Conservation (phyloP, 306 rosid species). For the Arachis hypogaea region DNA sequence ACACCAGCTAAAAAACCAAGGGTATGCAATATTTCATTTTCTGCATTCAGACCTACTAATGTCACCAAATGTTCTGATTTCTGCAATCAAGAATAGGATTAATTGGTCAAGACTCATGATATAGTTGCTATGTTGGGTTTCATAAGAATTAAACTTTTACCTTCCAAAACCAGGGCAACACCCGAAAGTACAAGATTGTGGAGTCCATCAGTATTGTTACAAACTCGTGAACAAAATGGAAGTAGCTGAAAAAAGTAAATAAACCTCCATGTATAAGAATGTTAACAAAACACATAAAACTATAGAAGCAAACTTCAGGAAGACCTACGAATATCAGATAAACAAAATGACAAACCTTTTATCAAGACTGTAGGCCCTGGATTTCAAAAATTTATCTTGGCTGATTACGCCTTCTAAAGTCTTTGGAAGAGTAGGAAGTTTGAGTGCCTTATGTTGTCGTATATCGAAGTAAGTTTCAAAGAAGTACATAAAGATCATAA, state of each 20-base stretch:
- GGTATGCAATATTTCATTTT: conserved; percentile 90
- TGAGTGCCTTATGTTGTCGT: conserved; percentile 83
- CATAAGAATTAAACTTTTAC: conserved; percentile 50
- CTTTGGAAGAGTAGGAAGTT: conserved; percentile 88
- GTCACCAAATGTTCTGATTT: conserved; percentile 73
- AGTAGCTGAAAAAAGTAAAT: conserved; percentile 62
- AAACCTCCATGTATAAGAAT: conserved; percentile 32
- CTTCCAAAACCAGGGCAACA: conserved; percentile 98
- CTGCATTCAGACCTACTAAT: conserved; percentile 72
- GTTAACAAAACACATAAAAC: not conserved
- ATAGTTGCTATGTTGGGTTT: conserved; percentile 19
- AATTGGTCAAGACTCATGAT: conserved; percentile 22
- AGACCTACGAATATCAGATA: conserved; percentile 11
- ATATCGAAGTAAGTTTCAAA: conserved; percentile 87
- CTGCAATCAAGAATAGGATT: conserved; percentile 55
- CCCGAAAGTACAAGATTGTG: conserved; percentile 71
- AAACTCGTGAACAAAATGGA: conserved; percentile 88
- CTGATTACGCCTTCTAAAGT: conserved; percentile 88
- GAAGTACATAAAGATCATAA: conserved; percentile 88
- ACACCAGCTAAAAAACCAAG: conserved; percentile 81
- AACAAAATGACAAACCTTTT: conserved; percentile 64
- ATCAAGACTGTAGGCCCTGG: conserved; percentile 93
- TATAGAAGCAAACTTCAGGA: conserved; percentile 12
- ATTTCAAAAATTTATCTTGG: conserved; percentile 90
- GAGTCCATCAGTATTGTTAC: conserved; percentile 88